Evolutionary conservation across 2,329 filamentous ascomycete species (phyloP).

Genomic region (Pseudogymnoascus sp.): DNA sequence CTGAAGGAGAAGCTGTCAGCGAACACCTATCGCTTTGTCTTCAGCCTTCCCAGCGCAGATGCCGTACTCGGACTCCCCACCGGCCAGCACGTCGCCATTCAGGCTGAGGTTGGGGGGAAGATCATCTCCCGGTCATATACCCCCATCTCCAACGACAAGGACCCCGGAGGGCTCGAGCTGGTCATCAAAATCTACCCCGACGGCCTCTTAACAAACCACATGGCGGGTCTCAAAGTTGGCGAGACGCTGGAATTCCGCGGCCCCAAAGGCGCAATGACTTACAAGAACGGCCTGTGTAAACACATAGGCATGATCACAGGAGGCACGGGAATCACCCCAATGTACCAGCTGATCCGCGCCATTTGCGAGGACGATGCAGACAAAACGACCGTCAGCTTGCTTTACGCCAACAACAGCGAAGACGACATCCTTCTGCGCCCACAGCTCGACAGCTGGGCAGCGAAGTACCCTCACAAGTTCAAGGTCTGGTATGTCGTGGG

Average conservation of each 20-base stretch:
- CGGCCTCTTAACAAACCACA: conserved; percentile 44
- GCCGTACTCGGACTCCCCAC: conserved; percentile 34
- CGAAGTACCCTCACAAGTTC: conserved; percentile 45
- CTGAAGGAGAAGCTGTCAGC: conserved; percentile 17
- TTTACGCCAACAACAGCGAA: conserved; percentile 54
- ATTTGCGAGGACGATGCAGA: conserved; percentile 56
- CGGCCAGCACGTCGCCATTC: conserved; percentile 35
- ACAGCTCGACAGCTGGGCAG: conserved; percentile 48
- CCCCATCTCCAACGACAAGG: conserved; percentile 42
- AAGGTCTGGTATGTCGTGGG: conserved; percentile 50
- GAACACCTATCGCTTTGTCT: conserved; percentile 20
- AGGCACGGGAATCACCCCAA: conserved; percentile 47
- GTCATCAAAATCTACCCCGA: conserved; percentile 45
- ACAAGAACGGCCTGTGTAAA: conserved; percentile 35
- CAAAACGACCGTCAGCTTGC: conserved; percentile 46
- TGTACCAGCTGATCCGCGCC: conserved; percentile 56
- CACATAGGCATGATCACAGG: conserved; percentile 50
- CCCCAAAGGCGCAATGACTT: conserved; percentile 50
- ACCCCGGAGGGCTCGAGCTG: conserved; percentile 43
- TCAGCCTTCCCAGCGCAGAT: conserved; percentile 27
- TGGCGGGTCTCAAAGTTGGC: conserved; percentile 40
- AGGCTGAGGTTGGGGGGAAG: conserved; percentile 29
- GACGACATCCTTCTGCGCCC: conserved; percentile 51
- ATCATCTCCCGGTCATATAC: conserved; percentile 34
- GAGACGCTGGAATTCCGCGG: conserved; percentile 46